Percentiles rank a stretch among this genome's conserved stretches.
These are phyloP conservation scores for Xylaria sp. DNA, from an alignment of 495 filamentous ascomycete species.

Conservation along the genomic window DNA sequence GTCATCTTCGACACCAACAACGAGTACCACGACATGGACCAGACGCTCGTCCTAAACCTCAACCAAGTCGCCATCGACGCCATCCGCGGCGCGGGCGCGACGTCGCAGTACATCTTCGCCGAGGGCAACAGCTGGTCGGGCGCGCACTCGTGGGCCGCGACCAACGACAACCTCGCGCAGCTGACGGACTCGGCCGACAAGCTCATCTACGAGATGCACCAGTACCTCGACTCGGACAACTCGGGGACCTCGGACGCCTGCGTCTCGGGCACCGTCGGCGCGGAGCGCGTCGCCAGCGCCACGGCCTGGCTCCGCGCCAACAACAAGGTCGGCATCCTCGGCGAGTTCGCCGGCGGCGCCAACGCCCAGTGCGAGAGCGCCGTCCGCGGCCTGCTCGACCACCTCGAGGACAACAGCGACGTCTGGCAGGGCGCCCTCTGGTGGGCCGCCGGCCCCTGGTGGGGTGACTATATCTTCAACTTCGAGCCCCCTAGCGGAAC, in stretches of 20 bases:
- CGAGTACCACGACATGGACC: conserved; percentile 69
- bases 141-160: conserved; percentile 26
- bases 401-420: conserved; percentile 67
- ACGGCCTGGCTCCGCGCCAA: conserved; percentile 74
- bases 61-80: conserved; percentile 68
- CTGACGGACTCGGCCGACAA: conserved; percentile 59
- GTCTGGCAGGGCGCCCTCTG: conserved; percentile 75
- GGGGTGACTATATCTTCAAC: conserved; percentile 66
- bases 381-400: conserved; percentile 66
- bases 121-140: conserved; percentile 68
- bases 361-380: conserved; percentile 70
- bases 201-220: conserved; percentile 55
- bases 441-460: conserved; percentile 73
- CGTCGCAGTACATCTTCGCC: conserved; percentile 68
- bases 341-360: conserved; percentile 75
- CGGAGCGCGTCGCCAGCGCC: conserved; percentile 65
- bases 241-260: conserved; percentile 65
- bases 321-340: conserved; percentile 70
- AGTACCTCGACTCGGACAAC: conserved; percentile 62
- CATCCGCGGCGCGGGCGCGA: conserved; percentile 67
- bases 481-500: conserved; percentile 64
- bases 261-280: conserved; percentile 62
- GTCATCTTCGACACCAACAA: conserved; percentile 72
- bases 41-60: conserved; percentile 45
- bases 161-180: conserved; percentile 44